Percentiles rank a stretch among this genome's conserved stretches.
phyloP scores from a whole-genome alignment of 345 rosid species.

The Populus alba region DNA sequence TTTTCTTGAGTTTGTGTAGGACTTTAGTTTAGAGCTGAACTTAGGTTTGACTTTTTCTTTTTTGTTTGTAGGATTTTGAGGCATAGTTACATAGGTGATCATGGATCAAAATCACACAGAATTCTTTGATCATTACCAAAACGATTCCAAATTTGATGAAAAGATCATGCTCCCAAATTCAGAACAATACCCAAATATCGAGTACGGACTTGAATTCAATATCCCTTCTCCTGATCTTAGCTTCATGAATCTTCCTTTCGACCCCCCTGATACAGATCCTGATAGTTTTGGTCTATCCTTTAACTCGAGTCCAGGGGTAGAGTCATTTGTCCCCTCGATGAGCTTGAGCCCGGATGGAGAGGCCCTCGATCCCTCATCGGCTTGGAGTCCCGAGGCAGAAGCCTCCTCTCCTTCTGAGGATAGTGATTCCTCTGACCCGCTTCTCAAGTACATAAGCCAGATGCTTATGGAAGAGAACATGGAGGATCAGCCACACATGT shows the following conservation, averaged over 20 bases:
- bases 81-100: not conserved
- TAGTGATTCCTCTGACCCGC: slow-evolving; percentile 25
- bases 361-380: slow-evolving; percentile 7
- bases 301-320: slow-evolving; percentile 8
- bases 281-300: not conserved
- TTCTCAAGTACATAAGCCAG: slow-evolving; percentile 26
- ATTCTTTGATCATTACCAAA: not conserved
- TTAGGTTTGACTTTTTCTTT: not conserved
- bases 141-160: slow-evolving; percentile 10
- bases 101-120: slow-evolving; percentile 19
- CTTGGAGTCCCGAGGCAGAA: slow-evolving; percentile 33
- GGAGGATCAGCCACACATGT: slow-evolving; percentile 25
- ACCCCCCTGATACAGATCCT: slow-evolving; percentile 5
- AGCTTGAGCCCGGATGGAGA: not conserved
- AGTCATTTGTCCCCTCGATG: slow-evolving; percentile 2
- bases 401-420: slow-evolving; percentile 25
- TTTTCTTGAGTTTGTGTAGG: not conserved
- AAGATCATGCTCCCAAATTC: not conserved
- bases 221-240: slow-evolving; percentile 16
- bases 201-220: not conserved
- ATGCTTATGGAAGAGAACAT: slow-evolving; percentile 36
- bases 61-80: not conserved
- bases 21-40: not conserved
- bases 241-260: slow-evolving; percentile 13
- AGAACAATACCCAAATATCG: slow-evolving; percentile 4